phyloP scores from a whole-genome alignment of 495 filamentous ascomycete genomes.

The Talaromyces nanjingensis region DNA sequence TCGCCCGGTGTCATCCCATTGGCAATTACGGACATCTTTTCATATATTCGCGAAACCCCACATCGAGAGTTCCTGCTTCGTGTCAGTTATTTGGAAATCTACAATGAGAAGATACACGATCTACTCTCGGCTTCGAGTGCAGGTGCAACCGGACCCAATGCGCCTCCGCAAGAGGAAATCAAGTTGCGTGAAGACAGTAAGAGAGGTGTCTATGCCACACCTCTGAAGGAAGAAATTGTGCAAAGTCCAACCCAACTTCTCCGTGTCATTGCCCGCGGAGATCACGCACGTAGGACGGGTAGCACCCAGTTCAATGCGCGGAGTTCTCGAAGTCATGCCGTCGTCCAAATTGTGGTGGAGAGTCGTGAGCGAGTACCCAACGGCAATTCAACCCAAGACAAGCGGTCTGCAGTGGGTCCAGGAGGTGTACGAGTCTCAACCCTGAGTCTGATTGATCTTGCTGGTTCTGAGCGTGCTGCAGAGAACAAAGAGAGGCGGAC shows the following conservation, averaged over 20 bases:
- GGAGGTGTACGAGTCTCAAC: conserved; percentile 95
- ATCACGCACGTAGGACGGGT: conserved; percentile 79
- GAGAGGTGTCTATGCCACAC: conserved; percentile 91
- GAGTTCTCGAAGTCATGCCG: conserved; percentile 94
- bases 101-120: conserved; percentile 97
- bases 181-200: conserved; percentile 95
- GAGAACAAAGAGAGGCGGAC: conserved; percentile 91
- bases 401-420: conserved; percentile 69
- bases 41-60: conserved; percentile 94
- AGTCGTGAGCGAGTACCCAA: conserved; percentile 74
- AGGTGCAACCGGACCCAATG: conserved; percentile 37
- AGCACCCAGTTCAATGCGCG: conserved; percentile 95
- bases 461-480: conserved; percentile 90
- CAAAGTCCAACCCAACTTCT: conserved; percentile 94
- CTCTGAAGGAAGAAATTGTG: conserved; percentile 96
- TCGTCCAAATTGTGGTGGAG: conserved; percentile 98
- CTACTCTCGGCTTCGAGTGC: conserved; percentile 66
- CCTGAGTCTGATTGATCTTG: conserved; percentile 89
- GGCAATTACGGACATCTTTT: conserved; percentile 98
- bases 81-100: conserved; percentile 97
- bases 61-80: conserved; percentile 90
- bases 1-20: conserved; percentile 97
- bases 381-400: conserved; percentile 51
- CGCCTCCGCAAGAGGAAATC: conserved; percentile 72
- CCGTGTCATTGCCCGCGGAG: conserved; percentile 89